Evolutionary conservation across 192 early-diverging fungal genomes (phyloP).

Genomic region (Backusella tarrabulga): DNA sequence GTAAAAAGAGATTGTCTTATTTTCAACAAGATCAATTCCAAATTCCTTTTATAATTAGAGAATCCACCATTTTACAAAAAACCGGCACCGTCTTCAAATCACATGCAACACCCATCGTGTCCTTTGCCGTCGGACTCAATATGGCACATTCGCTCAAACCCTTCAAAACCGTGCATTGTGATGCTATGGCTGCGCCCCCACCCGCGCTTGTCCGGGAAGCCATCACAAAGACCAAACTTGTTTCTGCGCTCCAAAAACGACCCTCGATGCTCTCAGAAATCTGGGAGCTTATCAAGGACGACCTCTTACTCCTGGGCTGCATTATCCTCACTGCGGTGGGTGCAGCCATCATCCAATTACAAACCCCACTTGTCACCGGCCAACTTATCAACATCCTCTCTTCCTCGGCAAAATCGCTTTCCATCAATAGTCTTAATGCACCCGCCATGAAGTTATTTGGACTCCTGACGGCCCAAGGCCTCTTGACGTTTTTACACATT

Average conservation of each 20-base stretch:
- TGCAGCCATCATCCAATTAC: slow-evolving; percentile 53
- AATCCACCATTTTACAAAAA: neutral
- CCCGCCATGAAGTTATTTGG: slow-evolving; percentile 53
- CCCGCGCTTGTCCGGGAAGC: neutral
- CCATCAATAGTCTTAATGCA: slow-evolving; percentile 6
- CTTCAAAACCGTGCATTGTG: neutral
- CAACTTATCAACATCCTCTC: slow-evolving; percentile 58
- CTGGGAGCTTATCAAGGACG: slow-evolving; percentile 51
- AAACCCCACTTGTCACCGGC: slow-evolving; percentile 56
- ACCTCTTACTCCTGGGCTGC: slow-evolving; percentile 48
- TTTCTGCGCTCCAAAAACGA: neutral
- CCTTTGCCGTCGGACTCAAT: neutral
- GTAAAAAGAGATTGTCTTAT: neutral
- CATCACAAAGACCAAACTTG: neutral
- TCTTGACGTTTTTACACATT: slow-evolving; percentile 63
- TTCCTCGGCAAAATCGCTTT: slow-evolving; percentile 26
- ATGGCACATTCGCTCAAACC: neutral
- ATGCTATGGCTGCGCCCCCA: neutral
- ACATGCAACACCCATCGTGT: neutral
- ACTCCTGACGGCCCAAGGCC: slow-evolving; percentile 55
- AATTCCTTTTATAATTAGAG: neutral
- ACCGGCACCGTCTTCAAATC: neutral
- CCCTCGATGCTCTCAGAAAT: slow-evolving; percentile 15
- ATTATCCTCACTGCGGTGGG: slow-evolving; percentile 56
- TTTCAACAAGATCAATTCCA: neutral